Conservation (phyloP, 352 stramenopile species). For the Discostella stelligera region DNA sequence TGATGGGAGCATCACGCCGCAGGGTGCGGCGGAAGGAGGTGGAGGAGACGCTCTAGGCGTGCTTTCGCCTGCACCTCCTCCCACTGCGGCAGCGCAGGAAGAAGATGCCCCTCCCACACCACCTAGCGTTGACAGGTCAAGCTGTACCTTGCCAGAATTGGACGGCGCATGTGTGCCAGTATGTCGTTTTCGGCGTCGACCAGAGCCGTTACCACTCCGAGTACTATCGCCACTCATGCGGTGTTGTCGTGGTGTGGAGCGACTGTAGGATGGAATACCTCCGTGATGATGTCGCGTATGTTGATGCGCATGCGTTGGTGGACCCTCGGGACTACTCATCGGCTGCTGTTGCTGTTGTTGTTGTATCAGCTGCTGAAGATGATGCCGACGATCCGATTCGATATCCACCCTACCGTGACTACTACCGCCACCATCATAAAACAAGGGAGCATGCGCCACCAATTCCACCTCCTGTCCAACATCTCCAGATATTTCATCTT, state of each 20-base stretch:
- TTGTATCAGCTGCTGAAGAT: neutral
- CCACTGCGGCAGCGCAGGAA: too few species aligned
- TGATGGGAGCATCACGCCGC: constrained; percentile 5
- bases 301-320: neutral
- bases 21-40: neutral
- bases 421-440: neutral
- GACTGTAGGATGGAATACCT: constrained; percentile 8
- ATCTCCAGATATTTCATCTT: constrained; percentile 48
- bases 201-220: constrained; percentile 2
- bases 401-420: neutral
- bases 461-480: constrained; percentile 46
- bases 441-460: constrained; percentile 39
- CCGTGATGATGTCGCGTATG: constrained; percentile 5
- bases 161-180: constrained; percentile 26
- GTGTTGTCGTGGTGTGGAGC: constrained; percentile 14
- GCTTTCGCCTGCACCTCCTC: neutral
- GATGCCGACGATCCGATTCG: neutral
- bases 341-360: neutral
- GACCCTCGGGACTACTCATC: neutral
- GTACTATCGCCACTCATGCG: constrained; percentile 5
- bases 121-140: constrained; percentile 23
- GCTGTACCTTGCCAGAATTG: constrained; percentile 41
- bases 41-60: constrained; percentile 5
- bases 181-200: constrained; percentile 20
- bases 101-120: constrained; percentile 3